Conservation (phyloP, 441 rosid genomes). For the Kokia cookei region DNA sequence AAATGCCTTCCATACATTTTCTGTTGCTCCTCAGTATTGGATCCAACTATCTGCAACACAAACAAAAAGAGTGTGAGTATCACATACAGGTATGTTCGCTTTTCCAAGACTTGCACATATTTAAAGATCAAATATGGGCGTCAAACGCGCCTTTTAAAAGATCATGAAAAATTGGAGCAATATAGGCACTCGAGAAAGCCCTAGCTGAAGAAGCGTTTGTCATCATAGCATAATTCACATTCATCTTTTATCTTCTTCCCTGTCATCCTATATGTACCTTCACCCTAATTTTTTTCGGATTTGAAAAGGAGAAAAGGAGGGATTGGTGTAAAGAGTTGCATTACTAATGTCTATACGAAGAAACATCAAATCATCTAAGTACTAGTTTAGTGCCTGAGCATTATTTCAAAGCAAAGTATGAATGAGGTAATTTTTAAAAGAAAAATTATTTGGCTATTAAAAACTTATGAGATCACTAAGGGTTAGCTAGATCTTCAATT, state of each 20-base stretch:
- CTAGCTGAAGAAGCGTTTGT: too few relatives aligned
- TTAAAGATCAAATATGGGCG: background rate
- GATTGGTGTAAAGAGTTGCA: background rate
- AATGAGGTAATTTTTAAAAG: background rate
- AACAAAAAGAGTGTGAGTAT: background rate
- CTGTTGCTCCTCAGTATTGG: constrained; percentile 83
- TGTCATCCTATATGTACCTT: background rate
- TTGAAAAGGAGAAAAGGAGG: background rate
- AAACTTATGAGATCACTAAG: background rate
- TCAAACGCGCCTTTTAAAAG: too few relatives aligned
- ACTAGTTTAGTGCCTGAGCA: background rate
- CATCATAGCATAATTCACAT: too few relatives aligned
- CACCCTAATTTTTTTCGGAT: background rate
- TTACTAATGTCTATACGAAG: background rate
- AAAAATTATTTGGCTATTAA: background rate
- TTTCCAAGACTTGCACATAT: background rate
- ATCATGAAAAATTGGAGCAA: background rate
- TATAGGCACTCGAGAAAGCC: background rate
- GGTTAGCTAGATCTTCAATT: background rate
- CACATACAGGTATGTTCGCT: background rate
- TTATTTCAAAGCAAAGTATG: background rate
- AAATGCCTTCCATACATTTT: constrained; percentile 95
- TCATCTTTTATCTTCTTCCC: background rate
- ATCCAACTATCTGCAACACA: constrained; percentile 54
- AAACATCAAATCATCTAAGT: background rate